These are phyloP conservation scores for Arthroderma sp. DNA, from an alignment of 2,329 filamentous ascomycete genomes.

Conservation along the genomic window DNA sequence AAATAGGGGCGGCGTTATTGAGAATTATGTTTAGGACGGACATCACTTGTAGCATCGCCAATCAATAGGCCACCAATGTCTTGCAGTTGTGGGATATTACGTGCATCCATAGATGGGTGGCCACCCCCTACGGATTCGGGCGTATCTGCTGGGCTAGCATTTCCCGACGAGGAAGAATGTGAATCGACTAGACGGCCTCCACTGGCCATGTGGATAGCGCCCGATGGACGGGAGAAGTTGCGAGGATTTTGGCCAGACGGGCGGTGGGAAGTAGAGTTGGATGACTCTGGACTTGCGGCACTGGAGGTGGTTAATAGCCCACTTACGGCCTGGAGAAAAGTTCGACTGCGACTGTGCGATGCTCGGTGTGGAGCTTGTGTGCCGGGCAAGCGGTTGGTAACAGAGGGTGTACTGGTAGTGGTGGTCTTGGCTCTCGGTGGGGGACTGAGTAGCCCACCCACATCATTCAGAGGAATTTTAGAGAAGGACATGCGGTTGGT, in stretches of 20 bases:
- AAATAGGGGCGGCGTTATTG: not conserved
- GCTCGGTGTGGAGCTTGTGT: conserved; percentile 1
- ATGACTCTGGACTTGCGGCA: conserved; percentile 5
- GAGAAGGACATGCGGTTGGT: conserved; percentile 33
- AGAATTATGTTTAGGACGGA: not conserved
- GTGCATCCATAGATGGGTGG: not conserved
- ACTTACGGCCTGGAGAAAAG: conserved; percentile 24
- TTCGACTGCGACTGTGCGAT: conserved; percentile 15
- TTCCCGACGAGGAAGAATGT: not conserved
- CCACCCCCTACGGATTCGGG: not conserved
- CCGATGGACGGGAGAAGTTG: conserved; percentile 10
- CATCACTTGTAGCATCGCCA: conserved; percentile 5
- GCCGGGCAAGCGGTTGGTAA: conserved; percentile 2
- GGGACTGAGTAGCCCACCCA: conserved; percentile 59
- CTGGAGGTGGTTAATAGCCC: conserved; percentile 15
- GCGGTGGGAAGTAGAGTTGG: conserved; percentile 7
- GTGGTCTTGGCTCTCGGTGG: conserved; percentile 20
- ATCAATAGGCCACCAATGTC: conserved; percentile 32
- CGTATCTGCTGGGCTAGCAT: not conserved
- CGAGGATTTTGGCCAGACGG: not conserved
- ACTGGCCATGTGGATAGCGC: not conserved
- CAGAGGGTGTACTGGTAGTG: conserved; percentile 3
- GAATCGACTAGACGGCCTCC: not conserved
- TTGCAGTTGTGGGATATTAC: conserved; percentile 19
- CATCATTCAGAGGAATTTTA: conserved; percentile 70